A percentile compares a stretch with the other conserved stretches of the same genome.
Evolutionary conservation across 257 asterid genomes (phyloP).

Genomic region (Gentiana dahurica): DNA sequence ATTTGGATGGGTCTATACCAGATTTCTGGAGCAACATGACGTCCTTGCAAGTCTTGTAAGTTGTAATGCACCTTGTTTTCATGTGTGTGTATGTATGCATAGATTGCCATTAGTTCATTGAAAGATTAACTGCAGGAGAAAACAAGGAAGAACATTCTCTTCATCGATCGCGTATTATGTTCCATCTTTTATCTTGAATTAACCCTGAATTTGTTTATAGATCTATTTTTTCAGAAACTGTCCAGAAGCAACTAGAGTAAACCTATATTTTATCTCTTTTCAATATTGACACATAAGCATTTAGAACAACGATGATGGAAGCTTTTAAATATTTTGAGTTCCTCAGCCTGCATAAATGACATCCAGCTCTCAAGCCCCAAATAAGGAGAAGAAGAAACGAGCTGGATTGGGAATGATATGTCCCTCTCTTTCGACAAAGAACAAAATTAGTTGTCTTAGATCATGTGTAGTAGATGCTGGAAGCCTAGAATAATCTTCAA

Average conservation of each 20-base stretch:
- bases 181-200: neutral
- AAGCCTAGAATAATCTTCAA: neutral
- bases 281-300: too few species aligned
- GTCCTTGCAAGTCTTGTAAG: slow-evolving; percentile 4
- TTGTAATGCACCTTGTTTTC: neutral
- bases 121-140: neutral
- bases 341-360: too few species aligned
- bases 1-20: slow-evolving; percentile 4
- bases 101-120: neutral
- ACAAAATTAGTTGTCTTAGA: neutral
- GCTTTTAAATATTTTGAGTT: too few species aligned
- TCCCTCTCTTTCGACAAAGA: neutral
- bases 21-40: neutral
- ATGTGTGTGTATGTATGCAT: neutral
- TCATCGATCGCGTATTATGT: too few species aligned
- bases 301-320: too few species aligned
- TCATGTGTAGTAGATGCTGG: neutral
- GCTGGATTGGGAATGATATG: neutral
- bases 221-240: neutral
- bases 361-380: too few species aligned
- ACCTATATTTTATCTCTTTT: too few species aligned
- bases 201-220: neutral
- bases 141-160: too few species aligned
- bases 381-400: neutral
- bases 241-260: too few species aligned